Evolutionary conservation across 2,329 filamentous ascomycete genomes (phyloP), one percentile per base, ranked within the genome.

Genomic region (Chaetomium strumarium): DNA sequence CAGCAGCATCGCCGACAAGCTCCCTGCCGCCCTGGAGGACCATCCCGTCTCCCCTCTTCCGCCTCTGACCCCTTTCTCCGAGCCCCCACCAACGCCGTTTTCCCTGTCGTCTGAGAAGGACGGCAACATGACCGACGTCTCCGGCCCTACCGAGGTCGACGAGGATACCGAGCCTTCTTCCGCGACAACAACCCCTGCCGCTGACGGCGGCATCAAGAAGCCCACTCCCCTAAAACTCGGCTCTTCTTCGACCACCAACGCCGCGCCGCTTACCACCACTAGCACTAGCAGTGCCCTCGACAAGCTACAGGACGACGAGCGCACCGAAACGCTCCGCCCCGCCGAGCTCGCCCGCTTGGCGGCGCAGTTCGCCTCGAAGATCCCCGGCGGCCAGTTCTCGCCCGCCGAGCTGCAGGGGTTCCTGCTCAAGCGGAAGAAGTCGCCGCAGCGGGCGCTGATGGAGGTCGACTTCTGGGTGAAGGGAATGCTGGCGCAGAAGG

Each of bases 401-500:
- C 81, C 83, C 0, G 83, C 83, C 0, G 78, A 85, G 65, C 78
- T 86, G 39, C 82, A 85, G 64, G 82, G 81, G 0, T 86, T 83
- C 64, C 62, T 86, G 53, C 68, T 85, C 42, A 83, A 81, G 66
- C 69, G 80, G 40, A 85, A 84, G 68, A 79, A 77, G 68, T 72
- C 75, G 34, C 81, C 82, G 7, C 68, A 70, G 10, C 71, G 72
- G 59, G 82, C 83, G 2, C 63, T 83, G 33, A 67, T 69, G 17
- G 78, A 83, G 61, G 75, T 75, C 2, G 69, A 70, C 2, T 67
- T 59, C 6, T 84, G 81, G 81, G 76, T 82, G 1, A 70, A 74
- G 51, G 76, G 71, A 1, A 68, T 76, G 56, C 44, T 75, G 33
- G 69, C 68, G 63, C 77, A 79, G 65, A 82, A 79, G 66, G 72